Conservation (phyloP, 371 early-diverging fungal genomes). For the Conidiobolus incongruus region DNA sequence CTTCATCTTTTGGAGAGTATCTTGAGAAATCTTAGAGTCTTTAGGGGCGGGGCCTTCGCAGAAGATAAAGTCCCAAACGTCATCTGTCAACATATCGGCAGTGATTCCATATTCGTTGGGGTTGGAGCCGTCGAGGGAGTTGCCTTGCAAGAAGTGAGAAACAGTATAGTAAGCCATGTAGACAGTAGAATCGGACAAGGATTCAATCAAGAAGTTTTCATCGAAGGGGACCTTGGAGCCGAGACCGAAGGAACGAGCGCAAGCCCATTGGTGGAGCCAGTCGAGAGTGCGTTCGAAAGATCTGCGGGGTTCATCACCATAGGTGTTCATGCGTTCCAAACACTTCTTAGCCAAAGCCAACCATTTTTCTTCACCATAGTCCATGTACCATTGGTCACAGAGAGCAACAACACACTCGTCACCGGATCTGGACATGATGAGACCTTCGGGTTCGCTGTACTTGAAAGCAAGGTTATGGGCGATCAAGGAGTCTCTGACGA, state of each 20-base stretch:
- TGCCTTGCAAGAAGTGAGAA: constrained; percentile 82
- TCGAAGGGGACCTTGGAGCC: constrained; percentile 98
- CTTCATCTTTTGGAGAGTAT: constrained; percentile 40
- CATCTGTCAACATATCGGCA: constrained; percentile 75
- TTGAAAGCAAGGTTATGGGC: constrained; percentile 48
- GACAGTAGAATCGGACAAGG: constrained; percentile 98
- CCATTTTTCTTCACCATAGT: constrained; percentile 95
- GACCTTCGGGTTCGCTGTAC: constrained; percentile 93
- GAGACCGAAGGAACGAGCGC: constrained; percentile 93
- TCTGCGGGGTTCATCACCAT: constrained; percentile 65
- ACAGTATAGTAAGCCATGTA: constrained; percentile 99
- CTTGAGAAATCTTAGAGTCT: constrained; percentile 27
- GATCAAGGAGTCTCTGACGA: constrained; percentile 57
- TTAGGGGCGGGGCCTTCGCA: constrained; percentile 45
- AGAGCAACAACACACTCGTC: constrained; percentile 97
- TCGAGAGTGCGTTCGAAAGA: constrained; percentile 75
- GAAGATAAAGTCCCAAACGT: constrained; percentile 92
- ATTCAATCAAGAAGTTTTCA: constrained; percentile 90
- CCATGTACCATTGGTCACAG: constrained; percentile 99
- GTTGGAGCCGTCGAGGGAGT: constrained; percentile 60
- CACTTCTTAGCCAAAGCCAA: constrained; percentile 54
- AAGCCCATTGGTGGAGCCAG: constrained; percentile 99
- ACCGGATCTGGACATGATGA: constrained; percentile 90
- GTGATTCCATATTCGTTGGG: constrained; percentile 67
- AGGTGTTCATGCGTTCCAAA: constrained; percentile 68